These are phyloP conservation scores for Backusella morwellensis DNA, from an alignment of 192 early-diverging fungal genomes.

Conservation along the genomic window DNA sequence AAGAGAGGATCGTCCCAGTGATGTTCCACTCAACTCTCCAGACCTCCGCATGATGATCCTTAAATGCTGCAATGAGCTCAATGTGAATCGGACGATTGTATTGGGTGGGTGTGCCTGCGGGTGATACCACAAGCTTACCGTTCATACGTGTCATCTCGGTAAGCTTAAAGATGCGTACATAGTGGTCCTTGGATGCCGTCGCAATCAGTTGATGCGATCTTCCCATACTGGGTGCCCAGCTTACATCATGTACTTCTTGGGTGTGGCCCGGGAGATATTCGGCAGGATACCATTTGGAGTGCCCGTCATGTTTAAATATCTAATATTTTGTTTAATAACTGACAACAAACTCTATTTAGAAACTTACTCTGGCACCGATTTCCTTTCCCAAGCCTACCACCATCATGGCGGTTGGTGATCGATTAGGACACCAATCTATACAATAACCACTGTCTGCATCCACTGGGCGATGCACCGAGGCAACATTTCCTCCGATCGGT, in stretches of 20 bases:
- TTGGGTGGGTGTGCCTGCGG: slow-evolving; percentile 28
- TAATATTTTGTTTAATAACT: slow-evolving; percentile 3
- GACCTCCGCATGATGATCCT: slow-evolving; percentile 66
- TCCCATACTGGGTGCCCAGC: slow-evolving; percentile 69
- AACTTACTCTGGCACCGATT: slow-evolving; percentile 62
- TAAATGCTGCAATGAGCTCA: slow-evolving; percentile 53
- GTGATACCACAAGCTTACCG: background rate
- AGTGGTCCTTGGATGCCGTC: slow-evolving; percentile 73
- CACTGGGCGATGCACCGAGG: slow-evolving; percentile 2
- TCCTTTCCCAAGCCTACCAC: slow-evolving; percentile 85
- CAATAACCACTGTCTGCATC: slow-evolving; percentile 82
- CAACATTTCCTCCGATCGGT: slow-evolving; percentile 24
- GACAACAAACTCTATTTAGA: background rate
- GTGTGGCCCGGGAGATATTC: slow-evolving; percentile 58
- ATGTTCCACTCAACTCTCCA: slow-evolving; percentile 90
- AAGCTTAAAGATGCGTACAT: slow-evolving; percentile 77
- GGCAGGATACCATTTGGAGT: slow-evolving; percentile 63
- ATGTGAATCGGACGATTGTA: slow-evolving; percentile 48
- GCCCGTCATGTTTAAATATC: slow-evolving; percentile 57
- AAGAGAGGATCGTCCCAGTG: slow-evolving; percentile 75
- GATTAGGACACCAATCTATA: slow-evolving; percentile 86
- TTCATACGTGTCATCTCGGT: slow-evolving; percentile 30
- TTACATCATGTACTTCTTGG: slow-evolving; percentile 66
- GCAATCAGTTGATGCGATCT: slow-evolving; percentile 82
- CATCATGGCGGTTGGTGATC: slow-evolving; percentile 74